These are phyloP conservation scores for Jamesozyma gamospora DNA, from an alignment of 805 yeast genomes.

Conservation along the genomic window DNA sequence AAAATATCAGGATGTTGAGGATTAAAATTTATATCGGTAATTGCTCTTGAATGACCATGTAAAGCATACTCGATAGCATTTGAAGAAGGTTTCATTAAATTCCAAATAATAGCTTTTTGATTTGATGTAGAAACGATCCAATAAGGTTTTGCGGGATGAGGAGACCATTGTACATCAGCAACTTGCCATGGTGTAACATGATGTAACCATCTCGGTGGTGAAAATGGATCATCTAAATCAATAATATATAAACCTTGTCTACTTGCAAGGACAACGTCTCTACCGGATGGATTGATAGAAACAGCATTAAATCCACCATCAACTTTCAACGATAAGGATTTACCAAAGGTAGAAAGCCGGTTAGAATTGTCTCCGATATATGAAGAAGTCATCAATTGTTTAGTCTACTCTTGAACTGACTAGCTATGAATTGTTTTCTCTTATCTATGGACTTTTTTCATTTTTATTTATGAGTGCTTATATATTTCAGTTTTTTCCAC, in stretches of 20 bases:
- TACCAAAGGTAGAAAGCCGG: constrained; percentile 58
- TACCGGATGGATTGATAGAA: constrained; percentile 78
- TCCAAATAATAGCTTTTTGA: constrained; percentile 94
- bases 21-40: constrained; percentile 91
- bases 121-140: constrained; percentile 94
- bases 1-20: constrained; percentile 75
- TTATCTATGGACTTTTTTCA: too few relatives aligned
- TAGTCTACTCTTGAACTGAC: background rate
- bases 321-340: constrained; percentile 71
- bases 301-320: constrained; percentile 91
- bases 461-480: too few relatives aligned
- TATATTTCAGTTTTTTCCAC: too few relatives aligned
- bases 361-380: background rate
- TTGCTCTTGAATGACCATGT: constrained; percentile 87
- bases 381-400: background rate
- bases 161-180: constrained; percentile 98
- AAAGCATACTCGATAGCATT: constrained; percentile 78
- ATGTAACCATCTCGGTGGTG: constrained; percentile 88
- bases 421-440: too few relatives aligned
- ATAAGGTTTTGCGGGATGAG: constrained; percentile 71
- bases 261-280: constrained; percentile 85
- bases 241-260: constrained; percentile 75
- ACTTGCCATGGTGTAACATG: constrained; percentile 96
- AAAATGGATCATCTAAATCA: constrained; percentile 92
- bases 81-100: constrained; percentile 56